Evolutionary conservation across 306 rosid genomes (phyloP).

Genomic region (Echinosophora koreensis): DNA sequence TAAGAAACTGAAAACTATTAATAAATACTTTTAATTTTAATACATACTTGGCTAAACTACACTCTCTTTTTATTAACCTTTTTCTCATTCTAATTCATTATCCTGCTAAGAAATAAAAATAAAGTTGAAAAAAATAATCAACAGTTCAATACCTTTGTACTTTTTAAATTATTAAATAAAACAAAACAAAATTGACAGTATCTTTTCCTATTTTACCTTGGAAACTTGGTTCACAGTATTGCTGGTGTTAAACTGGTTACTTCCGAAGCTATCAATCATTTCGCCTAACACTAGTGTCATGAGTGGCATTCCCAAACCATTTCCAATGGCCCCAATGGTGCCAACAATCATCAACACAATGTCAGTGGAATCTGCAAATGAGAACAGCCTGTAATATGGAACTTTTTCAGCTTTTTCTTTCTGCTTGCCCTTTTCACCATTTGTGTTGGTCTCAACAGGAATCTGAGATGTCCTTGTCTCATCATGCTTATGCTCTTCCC

Average conservation of each 20-base stretch:
- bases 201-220: conserved; percentile 44
- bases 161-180: no score
- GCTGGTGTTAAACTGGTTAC: conserved; percentile 23
- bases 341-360: conserved; percentile 51
- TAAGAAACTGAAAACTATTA: not conserved
- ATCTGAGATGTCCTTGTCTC: conserved; percentile 41
- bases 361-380: conserved; percentile 73
- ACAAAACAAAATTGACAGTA: no score
- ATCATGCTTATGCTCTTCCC: conserved; percentile 28
- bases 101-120: no score
- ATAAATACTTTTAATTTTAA: no score
- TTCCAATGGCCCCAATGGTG: conserved; percentile 53
- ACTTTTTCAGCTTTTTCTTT: conserved; percentile 52
- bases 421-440: conserved; percentile 37
- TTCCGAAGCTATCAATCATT: conserved; percentile 47
- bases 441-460: conserved; percentile 36
- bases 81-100: not conserved
- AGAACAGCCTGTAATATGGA: conserved; percentile 68
- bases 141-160: no score
- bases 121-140: no score
- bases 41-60: no score
- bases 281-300: conserved; percentile 51
- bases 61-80: not conserved
- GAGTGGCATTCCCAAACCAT: conserved; percentile 54
- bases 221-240: conserved; percentile 42